Evolutionary conservation across 1,284 basidiomycete genomes (phyloP).

Genomic region (Trichosporon faecale): DNA sequence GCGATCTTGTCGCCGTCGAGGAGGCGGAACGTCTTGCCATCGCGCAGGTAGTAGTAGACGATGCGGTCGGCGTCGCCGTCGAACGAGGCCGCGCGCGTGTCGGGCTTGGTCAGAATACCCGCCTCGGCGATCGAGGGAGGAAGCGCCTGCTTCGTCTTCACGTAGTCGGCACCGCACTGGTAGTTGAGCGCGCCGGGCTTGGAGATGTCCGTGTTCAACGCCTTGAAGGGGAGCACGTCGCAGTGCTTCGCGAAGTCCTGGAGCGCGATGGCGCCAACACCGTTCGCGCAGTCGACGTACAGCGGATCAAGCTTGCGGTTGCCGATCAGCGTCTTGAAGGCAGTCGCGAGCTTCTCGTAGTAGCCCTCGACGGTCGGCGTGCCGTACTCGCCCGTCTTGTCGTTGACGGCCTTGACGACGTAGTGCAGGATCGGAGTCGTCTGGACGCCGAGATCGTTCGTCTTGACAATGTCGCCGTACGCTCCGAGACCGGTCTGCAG

Average conservation of each 20-base stretch:
- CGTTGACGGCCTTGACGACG: constrained; percentile 82
- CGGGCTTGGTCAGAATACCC: constrained; percentile 60
- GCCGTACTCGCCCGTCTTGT: constrained; percentile 66
- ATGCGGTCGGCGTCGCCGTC: constrained; percentile 98
- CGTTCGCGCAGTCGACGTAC: constrained; percentile 94
- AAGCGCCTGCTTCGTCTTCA: constrained; percentile 85
- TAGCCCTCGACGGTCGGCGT: constrained; percentile 83
- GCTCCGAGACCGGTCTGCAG: constrained; percentile 78
- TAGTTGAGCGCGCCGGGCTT: constrained; percentile 76
- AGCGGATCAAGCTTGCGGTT: constrained; percentile 57
- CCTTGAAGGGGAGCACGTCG: constrained; percentile 44
- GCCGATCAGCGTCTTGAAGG: constrained; percentile 81
- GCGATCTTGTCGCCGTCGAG: constrained; percentile 99
- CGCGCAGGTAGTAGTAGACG: constrained; percentile 83
- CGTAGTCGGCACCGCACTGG: constrained; percentile 91
- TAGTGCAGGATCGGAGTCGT: constrained; percentile 97
- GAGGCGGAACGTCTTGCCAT: constrained; percentile 71
- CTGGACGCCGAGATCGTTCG: constrained; percentile 64
- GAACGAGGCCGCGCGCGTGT: constrained; percentile 82
- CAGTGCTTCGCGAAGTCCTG: constrained; percentile 57
- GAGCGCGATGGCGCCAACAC: constrained; percentile 80
- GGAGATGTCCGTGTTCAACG: constrained; percentile 66
- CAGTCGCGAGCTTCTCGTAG: constrained; percentile 74
- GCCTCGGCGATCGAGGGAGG: constrained; percentile 57
- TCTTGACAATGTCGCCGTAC: constrained; percentile 52